Base-by-base conservation (phyloP, 352 stramenopile genomes). In the Pythium biforme region DNA sequence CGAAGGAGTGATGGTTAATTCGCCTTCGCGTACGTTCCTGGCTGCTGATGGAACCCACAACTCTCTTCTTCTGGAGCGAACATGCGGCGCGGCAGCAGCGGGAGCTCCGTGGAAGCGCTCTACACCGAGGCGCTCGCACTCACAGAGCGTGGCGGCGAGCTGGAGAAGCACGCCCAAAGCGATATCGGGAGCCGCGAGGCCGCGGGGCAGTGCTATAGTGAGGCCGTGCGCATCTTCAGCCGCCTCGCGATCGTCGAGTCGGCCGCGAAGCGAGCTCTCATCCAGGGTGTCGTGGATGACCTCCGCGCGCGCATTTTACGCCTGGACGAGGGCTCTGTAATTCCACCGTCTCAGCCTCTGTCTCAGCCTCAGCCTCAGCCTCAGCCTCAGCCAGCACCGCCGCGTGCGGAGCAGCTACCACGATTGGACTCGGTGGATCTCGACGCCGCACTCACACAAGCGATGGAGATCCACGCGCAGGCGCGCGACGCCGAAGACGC, bases 191-290 rank as follows among this genome's bases (percentile, higher is more conserved):
- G 51, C 34, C 23, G 56, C 45, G 14, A 19, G 43, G 56, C 74
- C 50, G 80, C 79, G 7, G 67, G 74, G 33, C 53, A 69, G 46
- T 59, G 80, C 48, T 89, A 90, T 56, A 48, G 78, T 41, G 59
- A 81, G 51, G 82, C 82, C 3, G 58, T 94, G 20, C 72, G 62
- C 43, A 88, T 90, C 58, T 77, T 91, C 51, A 77, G 67, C 22
- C 84, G 84, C 1, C 73, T 94, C 34, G 69, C 81, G 33, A 72
- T 92, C 49, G 79, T 94, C 59, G 84, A 94, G 69, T 90, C 80
- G 37, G 78, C 80, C 20, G 76, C 80, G 10, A 83, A 94, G 68
- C 81, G 84, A 20, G 72, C 66, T 64, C 72, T 84, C 33, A 55
- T 94, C 37, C 57, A 81, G 62, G 70, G 73, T 22, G 84, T 79